These are phyloP conservation scores for Cairneyella variabilis DNA, from an alignment of 495 filamentous ascomycete species.

Conservation along the genomic window DNA sequence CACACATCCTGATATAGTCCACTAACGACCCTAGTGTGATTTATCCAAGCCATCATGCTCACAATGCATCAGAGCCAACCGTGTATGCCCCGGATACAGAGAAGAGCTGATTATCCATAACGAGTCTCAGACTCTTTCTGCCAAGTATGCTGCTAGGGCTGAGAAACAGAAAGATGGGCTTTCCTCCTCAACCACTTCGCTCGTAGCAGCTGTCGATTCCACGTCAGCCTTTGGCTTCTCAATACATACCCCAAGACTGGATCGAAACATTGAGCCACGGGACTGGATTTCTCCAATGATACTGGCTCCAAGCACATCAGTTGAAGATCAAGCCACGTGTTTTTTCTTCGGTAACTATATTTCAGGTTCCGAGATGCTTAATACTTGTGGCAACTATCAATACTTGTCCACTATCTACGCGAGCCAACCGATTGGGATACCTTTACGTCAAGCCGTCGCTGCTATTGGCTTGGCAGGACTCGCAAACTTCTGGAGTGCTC, in stretches of 20 bases:
- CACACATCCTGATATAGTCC: no score
- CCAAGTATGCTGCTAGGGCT: slow-evolving; percentile 23
- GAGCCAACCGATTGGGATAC: slow-evolving; percentile 12
- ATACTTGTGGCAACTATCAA: slow-evolving; percentile 25
- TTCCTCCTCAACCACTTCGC: no score
- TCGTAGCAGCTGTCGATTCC: neutral
- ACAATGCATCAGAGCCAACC: slow-evolving; percentile 58
- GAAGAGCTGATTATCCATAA: slow-evolving; percentile 71
- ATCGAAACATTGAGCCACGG: neutral
- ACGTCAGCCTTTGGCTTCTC: no score
- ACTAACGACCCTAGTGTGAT: slow-evolving; percentile 49
- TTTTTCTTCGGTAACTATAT: slow-evolving; percentile 41
- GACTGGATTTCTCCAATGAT: neutral
- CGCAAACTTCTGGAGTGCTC: slow-evolving; percentile 35
- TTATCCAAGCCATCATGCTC: slow-evolving; percentile 60
- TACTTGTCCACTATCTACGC: slow-evolving; percentile 22
- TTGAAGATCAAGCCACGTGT: slow-evolving; percentile 38
- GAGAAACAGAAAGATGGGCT: neutral
- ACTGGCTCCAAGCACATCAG: neutral
- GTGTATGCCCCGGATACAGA: slow-evolving; percentile 64
- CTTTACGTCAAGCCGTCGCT: slow-evolving; percentile 37
- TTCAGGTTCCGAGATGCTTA: slow-evolving; percentile 30
- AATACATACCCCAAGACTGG: neutral
- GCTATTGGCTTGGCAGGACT: slow-evolving; percentile 47
- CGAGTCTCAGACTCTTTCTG: slow-evolving; percentile 47